Evolutionary conservation across 179 eudicot genomes (phyloP), one percentile per base, ranked within the genome.

Genomic region (Beta macrorhiza): DNA sequence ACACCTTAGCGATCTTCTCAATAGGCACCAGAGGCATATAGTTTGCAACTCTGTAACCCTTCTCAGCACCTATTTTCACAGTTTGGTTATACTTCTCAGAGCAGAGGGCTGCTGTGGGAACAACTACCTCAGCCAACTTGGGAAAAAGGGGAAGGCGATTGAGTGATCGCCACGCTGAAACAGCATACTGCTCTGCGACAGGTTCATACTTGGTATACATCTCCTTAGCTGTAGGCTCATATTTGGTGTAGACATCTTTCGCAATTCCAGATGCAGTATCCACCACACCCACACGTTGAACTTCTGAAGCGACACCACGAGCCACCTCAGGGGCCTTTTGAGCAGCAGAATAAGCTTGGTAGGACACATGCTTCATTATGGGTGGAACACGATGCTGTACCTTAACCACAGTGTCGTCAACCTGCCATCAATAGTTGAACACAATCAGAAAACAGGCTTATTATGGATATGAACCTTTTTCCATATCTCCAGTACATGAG

Each of bases 1-100:
- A 90, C 51, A 91, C 90, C 90, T 89, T 86, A 0, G 97, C 91
- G 44, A 96, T 96, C 95, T 78, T 96, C 79, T 91, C 91, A 0
- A 90, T 90, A 1, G 99, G 98, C 53, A 96, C 99, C 84, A 96
- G 78, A 5, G 99, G 99, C 67, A 96, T 83, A 82, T 88, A 93
- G 16, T 85, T 82, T 0, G 98, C 91, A 29, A 96, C 93, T 83
- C 81, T 87, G 89, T 88, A 96, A 25, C 99, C 99, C 77, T 90
- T 90, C 83, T 90, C 93, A 0, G 93, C 90, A 4, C 92, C 87
- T 22, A 82, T 74, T 22, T 70, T 83, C 29, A 96, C 98, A 1
- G 98, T 87, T 63, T 86, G 86, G 12, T 96, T 96, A 83, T 96
- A 96, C 91, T 84, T 94, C 71, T 96, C 95, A 8, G 97, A 78